phyloP scores from a whole-genome alignment of 805 yeast species.

The Suhomyces pyralidae region DNA sequence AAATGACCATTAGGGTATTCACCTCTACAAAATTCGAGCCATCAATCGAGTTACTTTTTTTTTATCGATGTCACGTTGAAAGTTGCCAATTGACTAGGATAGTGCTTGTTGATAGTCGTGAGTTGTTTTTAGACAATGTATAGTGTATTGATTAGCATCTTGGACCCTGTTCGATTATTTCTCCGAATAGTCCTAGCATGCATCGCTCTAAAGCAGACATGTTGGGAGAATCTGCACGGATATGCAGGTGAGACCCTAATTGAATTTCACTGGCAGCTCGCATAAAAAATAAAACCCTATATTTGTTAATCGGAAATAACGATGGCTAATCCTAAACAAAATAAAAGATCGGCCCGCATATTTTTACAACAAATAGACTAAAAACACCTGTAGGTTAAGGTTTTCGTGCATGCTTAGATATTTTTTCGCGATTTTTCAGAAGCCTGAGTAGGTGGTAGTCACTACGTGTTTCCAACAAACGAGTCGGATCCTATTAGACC shows the following conservation, averaged over 20 bases:
- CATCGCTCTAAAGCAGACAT: not conserved
- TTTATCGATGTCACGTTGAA: not conserved
- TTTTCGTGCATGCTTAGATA: slow-evolving; percentile 1
- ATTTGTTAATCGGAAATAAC: not conserved
- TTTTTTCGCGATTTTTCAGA: not conserved
- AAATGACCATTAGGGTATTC: not conserved
- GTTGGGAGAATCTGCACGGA: not conserved
- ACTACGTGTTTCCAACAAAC: not conserved
- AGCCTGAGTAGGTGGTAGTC: slow-evolving; percentile 1
- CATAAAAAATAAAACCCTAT: not conserved
- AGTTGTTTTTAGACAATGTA: not conserved
- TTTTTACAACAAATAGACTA: not conserved
- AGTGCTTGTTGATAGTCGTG: not conserved
- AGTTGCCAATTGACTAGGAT: not conserved
- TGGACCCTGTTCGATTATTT: not conserved
- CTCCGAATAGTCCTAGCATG: not conserved
- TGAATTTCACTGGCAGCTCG: slow-evolving; percentile 1
- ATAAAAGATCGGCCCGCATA: not conserved
- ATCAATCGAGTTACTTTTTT: not conserved
- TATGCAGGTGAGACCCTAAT: not conserved
- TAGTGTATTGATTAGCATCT: not conserved
- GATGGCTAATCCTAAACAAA: not conserved
- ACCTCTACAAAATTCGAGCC: not conserved
- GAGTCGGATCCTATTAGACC: not conserved
- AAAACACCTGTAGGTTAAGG: not conserved